Percentiles rank a stretch among this genome's conserved stretches.
Conservation (phyloP, 257 asterid genomes). For the Cynanchum wilfordii region DNA sequence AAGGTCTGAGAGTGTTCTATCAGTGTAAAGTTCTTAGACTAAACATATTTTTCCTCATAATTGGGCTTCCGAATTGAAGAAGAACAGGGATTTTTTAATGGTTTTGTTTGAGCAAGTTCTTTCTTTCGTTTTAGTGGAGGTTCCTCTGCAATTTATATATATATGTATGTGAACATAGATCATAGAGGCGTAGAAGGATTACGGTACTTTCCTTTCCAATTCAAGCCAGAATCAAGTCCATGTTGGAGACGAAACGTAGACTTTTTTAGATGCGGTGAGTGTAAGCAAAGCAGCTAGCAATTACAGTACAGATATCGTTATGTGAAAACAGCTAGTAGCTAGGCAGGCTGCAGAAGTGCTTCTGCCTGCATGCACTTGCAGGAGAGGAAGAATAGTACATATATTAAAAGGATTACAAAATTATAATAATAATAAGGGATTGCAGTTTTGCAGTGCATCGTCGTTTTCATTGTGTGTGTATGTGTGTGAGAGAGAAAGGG, state of each 20-base stretch:
- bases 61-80: no score
- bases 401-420: conserved; percentile 3
- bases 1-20: no score
- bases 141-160: no score
- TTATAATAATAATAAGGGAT: conserved; percentile 4
- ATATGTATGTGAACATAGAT: not conserved
- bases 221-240: not conserved
- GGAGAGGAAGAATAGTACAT: not conserved
- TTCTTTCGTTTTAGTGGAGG: no score
- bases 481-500: not conserved
- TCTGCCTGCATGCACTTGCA: not conserved
- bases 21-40: no score
- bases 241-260: not conserved
- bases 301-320: conserved; percentile 2
- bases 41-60: no score
- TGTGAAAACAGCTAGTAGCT: not conserved
- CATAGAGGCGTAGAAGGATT: not conserved
- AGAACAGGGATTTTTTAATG: no score
- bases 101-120: not conserved
- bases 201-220: not conserved
- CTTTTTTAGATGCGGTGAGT: not conserved
- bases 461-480: conserved; percentile 18
- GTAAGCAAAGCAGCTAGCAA: not conserved
- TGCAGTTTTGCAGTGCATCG: conserved; percentile 31
- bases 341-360: not conserved